Conservation (phyloP, 2,329 filamentous ascomycete genomes). For the Fusarium duplospermum region DNA sequence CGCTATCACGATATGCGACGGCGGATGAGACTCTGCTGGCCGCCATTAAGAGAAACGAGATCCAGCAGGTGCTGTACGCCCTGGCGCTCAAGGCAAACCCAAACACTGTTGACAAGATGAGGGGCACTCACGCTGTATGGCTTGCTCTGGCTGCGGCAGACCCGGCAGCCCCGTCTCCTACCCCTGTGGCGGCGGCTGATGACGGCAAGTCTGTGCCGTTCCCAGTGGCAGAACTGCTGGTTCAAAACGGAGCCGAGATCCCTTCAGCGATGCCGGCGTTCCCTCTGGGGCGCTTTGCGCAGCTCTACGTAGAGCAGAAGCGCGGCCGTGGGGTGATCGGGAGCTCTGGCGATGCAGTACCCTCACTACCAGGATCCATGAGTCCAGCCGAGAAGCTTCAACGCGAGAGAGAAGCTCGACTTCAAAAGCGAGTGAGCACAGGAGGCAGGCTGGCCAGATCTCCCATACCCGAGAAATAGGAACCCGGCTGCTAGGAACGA, state of each 20-base stretch:
- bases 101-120: conserved; percentile 85
- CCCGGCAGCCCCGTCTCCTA: conserved; percentile 78
- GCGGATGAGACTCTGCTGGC: conserved; percentile 90
- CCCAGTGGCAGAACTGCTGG: conserved; percentile 87
- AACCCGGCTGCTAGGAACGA: conserved; percentile 55
- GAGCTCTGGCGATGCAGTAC: conserved; percentile 67
- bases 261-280: conserved; percentile 81
- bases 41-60: conserved; percentile 95
- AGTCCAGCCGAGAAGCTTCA: conserved; percentile 62
- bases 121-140: conserved; percentile 89
- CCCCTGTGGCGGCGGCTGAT: conserved; percentile 57
- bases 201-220: conserved; percentile 75
- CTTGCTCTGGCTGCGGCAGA: conserved; percentile 93
- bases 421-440: conserved; percentile 84
- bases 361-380: conserved; percentile 65
- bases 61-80: conserved; percentile 91
- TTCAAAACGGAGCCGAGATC: conserved; percentile 94
- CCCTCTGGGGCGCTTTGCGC: conserved; percentile 82
- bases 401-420: conserved; percentile 73
- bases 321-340: conserved; percentile 57
- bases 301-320: conserved; percentile 87
- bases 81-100: conserved; percentile 88
- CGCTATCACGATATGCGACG: conserved; percentile 79
- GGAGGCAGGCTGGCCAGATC: conserved; percentile 77
- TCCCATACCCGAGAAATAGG: conserved; percentile 72